Evolutionary conservation across 2,329 filamentous ascomycete species (phyloP), one percentile per base, ranked within the genome.

Genomic region (Colletotrichum sp.): DNA sequence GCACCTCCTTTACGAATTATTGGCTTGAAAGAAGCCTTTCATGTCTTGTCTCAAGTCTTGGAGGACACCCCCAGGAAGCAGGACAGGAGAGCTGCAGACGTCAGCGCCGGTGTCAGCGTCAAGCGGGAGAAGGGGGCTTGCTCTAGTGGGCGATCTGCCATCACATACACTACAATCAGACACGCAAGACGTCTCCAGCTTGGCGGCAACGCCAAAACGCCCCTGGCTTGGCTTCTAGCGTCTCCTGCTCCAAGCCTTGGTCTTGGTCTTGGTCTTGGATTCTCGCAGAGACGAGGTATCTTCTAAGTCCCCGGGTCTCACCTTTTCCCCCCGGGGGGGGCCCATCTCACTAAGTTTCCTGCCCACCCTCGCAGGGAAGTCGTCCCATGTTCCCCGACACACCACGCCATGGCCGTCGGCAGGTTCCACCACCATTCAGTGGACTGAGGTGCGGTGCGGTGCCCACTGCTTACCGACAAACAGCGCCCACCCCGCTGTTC

Each of bases 351-450:
- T 71, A 12, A 73, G 30, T 55, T 70, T 32, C 9, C 49, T 34
- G 32, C 28, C 49, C 52, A 52, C 52, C 28, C 10, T 64, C 55
- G 39, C 52, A 72, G 64, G 64, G 57, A 69, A 69, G 64, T 73
- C 70, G 64, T 76, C 73, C 70, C 73, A 76, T 76, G 73, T 76
- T 60, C 39, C 57, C 44, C 55, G 64, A 73, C 57, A 64, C 36
- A 72, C 70, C 57, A 76, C 55, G 62, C 69, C 69, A 69, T 57
- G 64, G 57, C 52, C 73, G 59, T 73, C 57, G 70, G 57, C 64
- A 69, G 57, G 57, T 44, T 68, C 63, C 72, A 75, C 49, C 49
- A 28, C 34, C 64, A 34, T 39, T 32, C 55, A 44, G 36, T 52
- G 36, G 63, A 62, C 59, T 8, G 30, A n/a, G 32, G 32, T 24